Evolutionary conservation across 2,329 filamentous ascomycete genomes (phyloP).

Genomic region (Fusarium musae): DNA sequence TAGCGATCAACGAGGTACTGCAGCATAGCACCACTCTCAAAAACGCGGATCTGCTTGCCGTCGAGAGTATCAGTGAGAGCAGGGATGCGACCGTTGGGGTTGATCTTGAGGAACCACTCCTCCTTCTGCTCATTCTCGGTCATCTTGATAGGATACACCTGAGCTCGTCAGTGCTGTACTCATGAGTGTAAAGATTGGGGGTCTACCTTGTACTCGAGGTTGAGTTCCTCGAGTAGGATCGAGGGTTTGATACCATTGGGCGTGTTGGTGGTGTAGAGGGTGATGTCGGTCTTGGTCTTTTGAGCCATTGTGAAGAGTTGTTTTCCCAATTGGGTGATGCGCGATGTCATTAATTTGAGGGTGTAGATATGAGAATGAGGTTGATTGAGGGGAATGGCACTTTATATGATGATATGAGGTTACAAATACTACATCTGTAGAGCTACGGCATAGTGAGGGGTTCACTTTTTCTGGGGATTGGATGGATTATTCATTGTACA

Average conservation of each 20-base stretch:
- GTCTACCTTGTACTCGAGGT: conserved; percentile 78
- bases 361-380: not conserved
- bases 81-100: conserved; percentile 92
- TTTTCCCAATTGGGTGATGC: conserved; percentile 40
- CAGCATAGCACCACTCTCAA: conserved; percentile 86
- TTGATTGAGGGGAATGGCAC: not conserved
- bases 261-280: conserved; percentile 83
- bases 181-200: not conserved
- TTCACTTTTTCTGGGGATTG: not conserved
- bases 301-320: conserved; percentile 47
- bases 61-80: conserved; percentile 86
- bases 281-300: conserved; percentile 68
- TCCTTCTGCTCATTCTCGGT: conserved; percentile 82
- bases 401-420: conserved; percentile 19
- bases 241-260: conserved; percentile 93
- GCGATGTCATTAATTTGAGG: conserved; percentile 39
- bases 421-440: not conserved
- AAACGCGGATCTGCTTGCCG: conserved; percentile 78
- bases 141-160: conserved; percentile 74
- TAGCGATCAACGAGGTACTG: conserved; percentile 86
- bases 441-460: conserved; percentile 13
- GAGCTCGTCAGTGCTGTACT: not conserved
- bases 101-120: conserved; percentile 89
- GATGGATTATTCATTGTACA: conserved; percentile 28
- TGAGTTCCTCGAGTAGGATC: conserved; percentile 86